Conservation (phyloP, 495 filamentous ascomycete species). For the Hypoxylon cercidicola region DNA sequence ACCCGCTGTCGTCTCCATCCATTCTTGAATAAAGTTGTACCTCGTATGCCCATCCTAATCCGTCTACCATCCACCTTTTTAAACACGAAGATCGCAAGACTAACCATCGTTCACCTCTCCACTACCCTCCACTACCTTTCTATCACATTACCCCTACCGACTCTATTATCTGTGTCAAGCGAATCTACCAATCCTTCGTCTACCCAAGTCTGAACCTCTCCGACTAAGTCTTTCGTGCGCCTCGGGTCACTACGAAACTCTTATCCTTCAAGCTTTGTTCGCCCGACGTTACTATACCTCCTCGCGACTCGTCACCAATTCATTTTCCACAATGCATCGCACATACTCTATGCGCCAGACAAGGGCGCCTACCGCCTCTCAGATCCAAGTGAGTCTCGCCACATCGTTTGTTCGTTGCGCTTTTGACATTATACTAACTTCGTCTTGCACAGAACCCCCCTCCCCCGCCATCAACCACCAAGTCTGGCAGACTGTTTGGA, state of each 20-base stretch:
- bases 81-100: conserved; percentile 26
- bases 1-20: conserved; percentile 6
- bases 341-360: conserved; percentile 99
- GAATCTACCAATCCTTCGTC: conserved; percentile 1
- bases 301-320: conserved; percentile 15
- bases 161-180: conserved; percentile 9
- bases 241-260: no score
- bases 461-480: conserved; percentile 89
- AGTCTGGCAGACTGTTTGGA: conserved; percentile 88
- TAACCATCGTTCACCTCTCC: conserved; percentile 24
- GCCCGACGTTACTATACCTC: conserved; percentile 8
- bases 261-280: conserved; percentile 7
- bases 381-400: conserved; percentile 55
- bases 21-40: conserved; percentile 25
- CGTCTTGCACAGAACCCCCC: conserved; percentile 80
- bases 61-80: conserved; percentile 37
- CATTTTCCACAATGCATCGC: conserved; percentile 78
- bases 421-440: conserved; percentile 25
- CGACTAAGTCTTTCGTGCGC: background rate
- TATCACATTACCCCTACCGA: conserved; percentile 8
- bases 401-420: conserved; percentile 20
- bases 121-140: conserved; percentile 5
- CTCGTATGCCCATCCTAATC: conserved; percentile 36
- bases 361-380: conserved; percentile 82
- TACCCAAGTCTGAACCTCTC: no score